Conservation (phyloP, 352 stramenopile species). For the Halophytophthora batemanensis region DNA sequence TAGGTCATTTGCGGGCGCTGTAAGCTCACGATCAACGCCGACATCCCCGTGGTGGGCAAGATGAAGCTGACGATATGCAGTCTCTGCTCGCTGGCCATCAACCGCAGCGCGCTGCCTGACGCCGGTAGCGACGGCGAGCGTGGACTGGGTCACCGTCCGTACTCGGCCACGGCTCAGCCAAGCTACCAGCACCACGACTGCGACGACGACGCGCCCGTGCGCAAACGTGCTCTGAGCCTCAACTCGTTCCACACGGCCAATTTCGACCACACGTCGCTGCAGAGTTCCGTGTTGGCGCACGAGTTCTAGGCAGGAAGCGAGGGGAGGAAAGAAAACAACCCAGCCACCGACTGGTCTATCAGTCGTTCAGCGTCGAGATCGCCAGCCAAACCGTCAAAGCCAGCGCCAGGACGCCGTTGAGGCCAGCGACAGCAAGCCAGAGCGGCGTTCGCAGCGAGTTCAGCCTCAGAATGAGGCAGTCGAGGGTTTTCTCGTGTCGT, state of each 20-base stretch:
- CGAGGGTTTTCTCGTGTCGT: too few species aligned
- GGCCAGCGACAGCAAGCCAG: too few species aligned
- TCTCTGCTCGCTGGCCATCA: slow-evolving; percentile 71
- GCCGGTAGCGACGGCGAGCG: slow-evolving; percentile 36
- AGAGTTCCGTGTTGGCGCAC: slow-evolving; percentile 39
- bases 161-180: slow-evolving; percentile 35
- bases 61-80: slow-evolving; percentile 88
- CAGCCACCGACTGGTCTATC: too few species aligned
- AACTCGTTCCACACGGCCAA: slow-evolving; percentile 83
- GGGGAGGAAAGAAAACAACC: too few species aligned
- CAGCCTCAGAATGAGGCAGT: too few species aligned
- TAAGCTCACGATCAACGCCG: slow-evolving; percentile 72
- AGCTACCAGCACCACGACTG: slow-evolving; percentile 27
- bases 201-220: slow-evolving; percentile 20
- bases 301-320: slow-evolving; percentile 30
- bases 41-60: slow-evolving; percentile 78
- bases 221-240: slow-evolving; percentile 57
- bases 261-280: slow-evolving; percentile 66
- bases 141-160: slow-evolving; percentile 38
- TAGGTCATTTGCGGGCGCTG: slow-evolving; percentile 69
- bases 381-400: too few species aligned
- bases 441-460: too few species aligned
- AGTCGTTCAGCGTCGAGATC: too few species aligned
- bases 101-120: slow-evolving; percentile 58
- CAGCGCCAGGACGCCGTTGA: too few species aligned